phyloP scores from a whole-genome alignment of 495 filamentous ascomycete species.

The Glarea lozoyensis region DNA sequence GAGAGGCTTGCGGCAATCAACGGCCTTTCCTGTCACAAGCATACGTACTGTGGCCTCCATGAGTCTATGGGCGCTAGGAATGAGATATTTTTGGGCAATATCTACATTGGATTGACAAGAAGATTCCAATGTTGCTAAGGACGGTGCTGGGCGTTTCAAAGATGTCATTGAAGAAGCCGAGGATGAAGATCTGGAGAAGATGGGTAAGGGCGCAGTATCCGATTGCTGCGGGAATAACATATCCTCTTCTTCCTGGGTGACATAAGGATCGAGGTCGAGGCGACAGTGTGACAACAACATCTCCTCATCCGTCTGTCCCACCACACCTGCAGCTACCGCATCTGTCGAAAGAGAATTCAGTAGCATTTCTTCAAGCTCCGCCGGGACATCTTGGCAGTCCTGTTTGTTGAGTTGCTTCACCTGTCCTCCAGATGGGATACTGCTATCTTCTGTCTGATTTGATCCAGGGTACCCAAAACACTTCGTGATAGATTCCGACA shows the following conservation, averaged over 20 bases:
- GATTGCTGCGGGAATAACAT: neutral
- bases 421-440: no score
- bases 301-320: neutral
- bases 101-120: neutral
- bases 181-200: neutral
- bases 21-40: neutral
- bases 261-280: neutral
- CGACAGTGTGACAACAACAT: neutral
- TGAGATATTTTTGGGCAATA: neutral
- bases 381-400: no score
- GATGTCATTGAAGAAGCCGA: neutral
- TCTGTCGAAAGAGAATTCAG: neutral
- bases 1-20: neutral
- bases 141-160: neutral
- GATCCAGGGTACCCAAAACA: neutral
- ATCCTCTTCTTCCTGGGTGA: constrained; percentile 2
- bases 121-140: neutral
- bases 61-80: neutral
- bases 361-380: neutral
- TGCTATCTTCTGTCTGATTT: neutral
- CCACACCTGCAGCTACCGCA: neutral
- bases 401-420: no score
- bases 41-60: neutral
- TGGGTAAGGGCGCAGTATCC: neutral
- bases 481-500: neutral